Evolutionary conservation across 352 stramenopile species (phyloP), one percentile per base, ranked within the genome.

Genomic region (Pythium periplocum): DNA sequence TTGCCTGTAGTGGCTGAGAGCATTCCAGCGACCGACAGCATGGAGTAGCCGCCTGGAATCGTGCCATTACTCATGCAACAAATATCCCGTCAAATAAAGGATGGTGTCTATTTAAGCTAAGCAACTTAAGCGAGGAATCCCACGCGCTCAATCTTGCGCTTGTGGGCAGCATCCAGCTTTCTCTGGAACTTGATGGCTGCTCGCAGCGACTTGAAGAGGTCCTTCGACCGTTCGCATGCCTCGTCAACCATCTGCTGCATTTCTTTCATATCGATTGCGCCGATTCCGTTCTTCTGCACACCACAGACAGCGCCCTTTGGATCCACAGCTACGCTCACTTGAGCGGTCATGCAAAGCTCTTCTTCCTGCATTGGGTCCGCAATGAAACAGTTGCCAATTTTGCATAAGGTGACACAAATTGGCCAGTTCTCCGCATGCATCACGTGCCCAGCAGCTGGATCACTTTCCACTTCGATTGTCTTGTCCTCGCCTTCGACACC

Each of bases 201-300:
- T 39, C 75, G 69, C 43, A 90, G 67, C 43, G 75, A 55, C 51
- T 73, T 66, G 62, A 85, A 90, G 51, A 90, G 71, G 45, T 86
- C 71, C 42, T 77, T 81, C 26, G 80, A 82, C 6, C 73, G 64
- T 54, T 74, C 71, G 56, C 69, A 81, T 11, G 78, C 78, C 53
- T 88, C 75, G 45, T 91, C 81, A 52, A 89, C 68, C 76, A 91
- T 91, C 35, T 78, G 64, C 64, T 91, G 78, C 76, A 87, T 84
- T 55, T 91, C 81, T 17, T 79, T 71, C 62, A 86, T 73, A 42
- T 85, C 78, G 17, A 91, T 73, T 17, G 81, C 78, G 17, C 78
- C 81, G 3, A 64, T 60, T 5, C 81, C 81, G 47, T 74, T 86
- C 70, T 90, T 92, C 58, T 92, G 81, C 12, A 90, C 68, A 45